These are phyloP conservation scores for Lanmaoa rubissima DNA, from an alignment of 768 basidiomycete species.

Conservation along the genomic window DNA sequence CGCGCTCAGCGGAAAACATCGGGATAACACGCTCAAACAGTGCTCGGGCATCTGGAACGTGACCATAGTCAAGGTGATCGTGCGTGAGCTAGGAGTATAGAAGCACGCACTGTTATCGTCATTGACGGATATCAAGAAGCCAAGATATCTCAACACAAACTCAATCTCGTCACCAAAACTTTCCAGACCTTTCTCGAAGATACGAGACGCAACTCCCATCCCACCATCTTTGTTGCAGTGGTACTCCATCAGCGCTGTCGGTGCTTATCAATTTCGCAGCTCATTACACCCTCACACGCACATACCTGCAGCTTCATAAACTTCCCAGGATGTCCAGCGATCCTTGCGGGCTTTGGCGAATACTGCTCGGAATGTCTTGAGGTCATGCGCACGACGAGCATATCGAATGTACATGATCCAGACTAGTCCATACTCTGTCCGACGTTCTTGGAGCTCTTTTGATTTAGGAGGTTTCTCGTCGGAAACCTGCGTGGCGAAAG, in stretches of 20 bases:
- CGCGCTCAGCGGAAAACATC: conserved; percentile 74
- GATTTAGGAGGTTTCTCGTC: conserved; percentile 53
- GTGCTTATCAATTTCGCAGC: conserved; percentile 5
- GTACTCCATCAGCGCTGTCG: conserved; percentile 88
- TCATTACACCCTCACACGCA: neutral
- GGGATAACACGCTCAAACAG: conserved; percentile 88
- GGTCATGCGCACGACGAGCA: conserved; percentile 81
- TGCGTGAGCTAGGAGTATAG: neutral
- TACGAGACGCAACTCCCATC: conserved; percentile 75
- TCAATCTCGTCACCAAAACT: conserved; percentile 78
- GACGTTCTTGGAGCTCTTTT: conserved; percentile 53
- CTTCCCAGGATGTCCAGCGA: conserved; percentile 83
- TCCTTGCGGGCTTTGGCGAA: conserved; percentile 83
- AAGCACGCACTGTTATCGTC: conserved; percentile 83
- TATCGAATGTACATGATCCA: conserved; percentile 95
- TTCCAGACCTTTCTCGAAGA: conserved; percentile 93
- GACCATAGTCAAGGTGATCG: conserved; percentile 4
- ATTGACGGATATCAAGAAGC: conserved; percentile 91
- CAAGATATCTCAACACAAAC: conserved; percentile 85
- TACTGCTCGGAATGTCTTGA: conserved; percentile 70
- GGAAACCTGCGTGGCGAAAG: conserved; percentile 48
- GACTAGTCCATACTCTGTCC: conserved; percentile 72
- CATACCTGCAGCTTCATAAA: conserved; percentile 87
- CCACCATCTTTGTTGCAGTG: conserved; percentile 78
- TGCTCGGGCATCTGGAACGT: conserved; percentile 80